These are phyloP conservation scores for Capronia coronata DNA, from an alignment of 2,329 filamentous ascomycete species.

Conservation along the genomic window DNA sequence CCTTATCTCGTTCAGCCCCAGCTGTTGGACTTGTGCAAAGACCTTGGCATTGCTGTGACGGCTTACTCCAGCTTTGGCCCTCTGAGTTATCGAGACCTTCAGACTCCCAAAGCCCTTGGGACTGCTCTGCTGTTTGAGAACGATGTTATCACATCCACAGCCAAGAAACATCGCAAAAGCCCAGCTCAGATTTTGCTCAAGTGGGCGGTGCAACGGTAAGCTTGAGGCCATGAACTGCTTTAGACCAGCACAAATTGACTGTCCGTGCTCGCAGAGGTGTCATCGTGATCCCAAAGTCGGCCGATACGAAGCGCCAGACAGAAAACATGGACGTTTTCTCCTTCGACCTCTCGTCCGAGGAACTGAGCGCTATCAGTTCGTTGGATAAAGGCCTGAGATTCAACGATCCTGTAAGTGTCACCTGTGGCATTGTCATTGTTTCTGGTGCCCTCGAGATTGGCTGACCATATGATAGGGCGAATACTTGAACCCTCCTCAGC, in stretches of 20 bases:
- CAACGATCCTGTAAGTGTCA: constrained; percentile 13
- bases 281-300: constrained; percentile 76
- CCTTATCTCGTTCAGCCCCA: constrained; percentile 32
- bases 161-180: constrained; percentile 63
- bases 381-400: constrained; percentile 13
- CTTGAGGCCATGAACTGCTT: not conserved
- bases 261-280: constrained; percentile 44
- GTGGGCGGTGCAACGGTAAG: constrained; percentile 70
- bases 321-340: constrained; percentile 10
- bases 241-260: not conserved
- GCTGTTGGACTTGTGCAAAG: constrained; percentile 27
- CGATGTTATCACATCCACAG: constrained; percentile 56
- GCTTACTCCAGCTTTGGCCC: constrained; percentile 56
- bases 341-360: constrained; percentile 9
- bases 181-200: constrained; percentile 77
- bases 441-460: not conserved
- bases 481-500: constrained; percentile 10
- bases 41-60: constrained; percentile 15
- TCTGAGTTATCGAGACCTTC: constrained; percentile 67
- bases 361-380: constrained; percentile 7
- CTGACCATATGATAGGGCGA: constrained; percentile 3
- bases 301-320: constrained; percentile 42
- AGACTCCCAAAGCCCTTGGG: constrained; percentile 51
- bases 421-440: not conserved
- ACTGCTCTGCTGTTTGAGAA: constrained; percentile 59